These are phyloP conservation scores for Medakamo hakoo DNA, from an alignment of 139 green algal species.

Conservation along the genomic window DNA sequence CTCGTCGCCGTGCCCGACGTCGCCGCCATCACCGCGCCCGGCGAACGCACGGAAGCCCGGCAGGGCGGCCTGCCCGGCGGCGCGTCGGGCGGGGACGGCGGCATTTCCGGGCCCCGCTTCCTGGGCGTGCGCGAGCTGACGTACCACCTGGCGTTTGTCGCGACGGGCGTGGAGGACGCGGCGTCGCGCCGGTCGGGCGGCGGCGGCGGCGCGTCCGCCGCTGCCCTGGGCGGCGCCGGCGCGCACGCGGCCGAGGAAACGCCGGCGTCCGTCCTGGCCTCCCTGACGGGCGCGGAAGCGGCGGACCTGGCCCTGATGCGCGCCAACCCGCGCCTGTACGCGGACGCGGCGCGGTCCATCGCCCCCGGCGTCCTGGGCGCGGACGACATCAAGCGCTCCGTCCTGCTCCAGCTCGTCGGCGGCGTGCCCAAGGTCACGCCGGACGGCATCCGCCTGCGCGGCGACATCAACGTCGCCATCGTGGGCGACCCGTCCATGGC, in stretches of 20 bases:
- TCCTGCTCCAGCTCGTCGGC: conserved; percentile 87
- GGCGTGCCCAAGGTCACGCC: conserved; percentile 74
- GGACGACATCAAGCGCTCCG: conserved; percentile 67
- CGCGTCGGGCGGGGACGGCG: conserved; percentile 39
- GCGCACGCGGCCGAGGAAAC: conserved; percentile 32
- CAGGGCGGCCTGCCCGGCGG: conserved; percentile 9
- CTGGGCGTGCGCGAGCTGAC: conserved; percentile 79
- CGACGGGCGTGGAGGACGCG: conserved; percentile 40
- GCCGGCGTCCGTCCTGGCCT: conserved; percentile 40
- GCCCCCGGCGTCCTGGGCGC: conserved; percentile 74
- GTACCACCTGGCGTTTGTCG: conserved; percentile 81
- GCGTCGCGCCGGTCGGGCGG: too few relatives aligned
- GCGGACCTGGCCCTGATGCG: conserved; percentile 25
- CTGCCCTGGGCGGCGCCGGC: conserved; percentile 58
- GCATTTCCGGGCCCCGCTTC: conserved; percentile 33
- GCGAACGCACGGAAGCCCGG: conserved; percentile 24
- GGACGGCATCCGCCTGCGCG: conserved; percentile 78
- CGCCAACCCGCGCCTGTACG: conserved; percentile 26
- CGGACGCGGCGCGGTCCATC: conserved; percentile 50
- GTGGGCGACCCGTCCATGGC: conserved; percentile 90
- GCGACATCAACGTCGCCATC: conserved; percentile 98
- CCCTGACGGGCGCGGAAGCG: conserved; percentile 18
- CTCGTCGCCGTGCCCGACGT: conserved; percentile 92
- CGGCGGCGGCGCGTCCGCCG: neutral
- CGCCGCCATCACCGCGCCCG: conserved; percentile 39